Evolutionary conservation across 169 alveolate genomes (phyloP), one percentile per base, ranked within the genome.

Genomic region (Babesia caballi): DNA sequence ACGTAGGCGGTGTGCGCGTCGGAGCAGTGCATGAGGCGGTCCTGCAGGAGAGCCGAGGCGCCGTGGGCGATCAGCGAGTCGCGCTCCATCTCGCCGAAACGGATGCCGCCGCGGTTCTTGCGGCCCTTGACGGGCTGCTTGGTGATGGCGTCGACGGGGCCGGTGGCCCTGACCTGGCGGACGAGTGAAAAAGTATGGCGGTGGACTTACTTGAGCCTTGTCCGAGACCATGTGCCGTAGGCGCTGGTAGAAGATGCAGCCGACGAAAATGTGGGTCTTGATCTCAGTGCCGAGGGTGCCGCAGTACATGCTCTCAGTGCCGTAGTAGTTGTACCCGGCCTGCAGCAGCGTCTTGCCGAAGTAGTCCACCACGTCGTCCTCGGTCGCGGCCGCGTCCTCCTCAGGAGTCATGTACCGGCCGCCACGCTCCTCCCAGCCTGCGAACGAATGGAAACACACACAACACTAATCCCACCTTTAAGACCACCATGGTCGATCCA

Each of bases 41-140:
- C 99, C 84, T 94, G 96, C 19, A 98, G 92, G 73, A 96, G 82
- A 83, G 93, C 96, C 32, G 99, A 90, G 40, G 98, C 96, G 25
- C 99, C 99, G 77, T 98, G 99, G 17, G 99, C 98, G 40, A 98
- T 93, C 32, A 98, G 82, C 7, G 99, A 96, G 85, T 98, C 99
- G 65, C 99, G 94, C 85, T 98, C 99, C 99, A 98, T 98, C 90
- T 98, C 99, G 32, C 99, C 99, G 60, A 96, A 84, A 77, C 99
- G 94, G 35, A 97, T 97, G 46, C 99, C 99, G 33, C 99, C 99
- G 63, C 95, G 98, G 81, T 94, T 94, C 89, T 96, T 96, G 71
- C 99, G 93, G 4, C 99, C 99, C 87, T 98, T 97, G 27, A 97
- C 96, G 28, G 99, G 99, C 88, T 98, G 99, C 59, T 96, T 93